A percentile compares a stretch with the other conserved stretches of the same genome.
phyloP scores from a whole-genome alignment of 2,329 filamentous ascomycete genomes.

The Plenodomus lindquistii region DNA sequence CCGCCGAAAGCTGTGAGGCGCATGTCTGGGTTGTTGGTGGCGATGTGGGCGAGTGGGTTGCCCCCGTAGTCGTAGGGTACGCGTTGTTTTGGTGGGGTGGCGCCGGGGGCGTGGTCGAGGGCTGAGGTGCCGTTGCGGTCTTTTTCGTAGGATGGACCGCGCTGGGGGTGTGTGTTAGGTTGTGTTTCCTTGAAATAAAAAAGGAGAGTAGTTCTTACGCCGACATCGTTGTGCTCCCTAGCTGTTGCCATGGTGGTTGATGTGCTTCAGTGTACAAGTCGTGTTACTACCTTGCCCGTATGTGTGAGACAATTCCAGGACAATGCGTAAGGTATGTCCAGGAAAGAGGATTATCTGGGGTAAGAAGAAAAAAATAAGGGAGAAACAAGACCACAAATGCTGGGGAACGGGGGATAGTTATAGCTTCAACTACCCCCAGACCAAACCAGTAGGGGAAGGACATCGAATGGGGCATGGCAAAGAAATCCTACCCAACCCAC shows the following conservation, averaged over 20 bases:
- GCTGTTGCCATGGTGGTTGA: slow-evolving; percentile 51
- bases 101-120: slow-evolving; percentile 44
- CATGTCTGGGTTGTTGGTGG: slow-evolving; percentile 52
- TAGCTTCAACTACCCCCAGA: slow-evolving; percentile 38
- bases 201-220: slow-evolving; percentile 26
- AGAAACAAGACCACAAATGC: slow-evolving; percentile 14
- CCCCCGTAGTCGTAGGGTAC: slow-evolving; percentile 56
- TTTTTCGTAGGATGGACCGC: slow-evolving; percentile 28
- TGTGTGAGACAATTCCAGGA: too few species aligned
- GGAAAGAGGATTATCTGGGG: slow-evolving; percentile 26
- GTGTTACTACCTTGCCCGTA: too few species aligned
- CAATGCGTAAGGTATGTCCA: neutral
- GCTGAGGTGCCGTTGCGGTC: slow-evolving; percentile 37
- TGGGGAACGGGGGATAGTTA: slow-evolving; percentile 40
- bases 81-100: slow-evolving; percentile 45
- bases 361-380: slow-evolving; percentile 19
- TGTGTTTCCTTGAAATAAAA: slow-evolving; percentile 8
- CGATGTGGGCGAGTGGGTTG: slow-evolving; percentile 56
- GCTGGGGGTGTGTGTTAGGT: slow-evolving; percentile 9
- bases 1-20: slow-evolving; percentile 55
- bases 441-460: slow-evolving; percentile 27
- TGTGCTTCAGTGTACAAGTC: too few species aligned
- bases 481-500: too few species aligned
- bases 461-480: too few species aligned
- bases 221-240: slow-evolving; percentile 39